These are phyloP conservation scores for Camptophora hylomeconis DNA, from an alignment of 2,329 filamentous ascomycete genomes.

Conservation along the genomic window DNA sequence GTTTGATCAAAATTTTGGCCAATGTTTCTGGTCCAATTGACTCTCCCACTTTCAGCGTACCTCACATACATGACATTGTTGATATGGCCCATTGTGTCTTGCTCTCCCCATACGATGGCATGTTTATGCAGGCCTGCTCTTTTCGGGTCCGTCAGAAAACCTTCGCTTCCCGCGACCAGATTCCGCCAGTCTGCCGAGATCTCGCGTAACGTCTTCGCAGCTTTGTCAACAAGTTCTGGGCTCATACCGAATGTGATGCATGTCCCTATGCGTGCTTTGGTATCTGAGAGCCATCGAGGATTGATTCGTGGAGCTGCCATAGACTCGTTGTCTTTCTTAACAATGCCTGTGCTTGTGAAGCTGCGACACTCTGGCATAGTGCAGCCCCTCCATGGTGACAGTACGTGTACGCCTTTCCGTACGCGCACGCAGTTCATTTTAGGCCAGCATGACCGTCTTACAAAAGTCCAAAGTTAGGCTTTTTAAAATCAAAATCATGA, in stretches of 20 bases:
- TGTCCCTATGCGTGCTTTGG: slow-evolving; percentile 55
- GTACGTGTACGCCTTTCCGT: too few relatives aligned
- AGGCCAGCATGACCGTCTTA: too few relatives aligned
- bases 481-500: too few relatives aligned
- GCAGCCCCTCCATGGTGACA: too few relatives aligned
- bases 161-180: slow-evolving; percentile 60
- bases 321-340: too few relatives aligned
- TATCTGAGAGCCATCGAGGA: slow-evolving; percentile 57
- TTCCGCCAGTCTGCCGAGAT: slow-evolving; percentile 57
- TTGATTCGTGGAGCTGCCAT: slow-evolving; percentile 24
- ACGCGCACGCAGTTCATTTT: too few relatives aligned
- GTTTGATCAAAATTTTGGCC: slow-evolving; percentile 48
- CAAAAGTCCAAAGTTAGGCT: too few relatives aligned
- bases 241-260: slow-evolving; percentile 62
- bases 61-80: slow-evolving; percentile 78
- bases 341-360: too few relatives aligned
- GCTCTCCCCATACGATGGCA: slow-evolving; percentile 66
- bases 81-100: slow-evolving; percentile 53
- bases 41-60: slow-evolving; percentile 68
- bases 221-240: slow-evolving; percentile 43
- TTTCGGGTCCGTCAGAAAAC: slow-evolving; percentile 53
- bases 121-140: slow-evolving; percentile 52
- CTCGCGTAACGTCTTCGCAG: slow-evolving; percentile 45
- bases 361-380: too few relatives aligned
- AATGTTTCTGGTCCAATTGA: slow-evolving; percentile 66